phyloP scores from a whole-genome alignment of 805 yeast species.

The Yarrowia yakushimensis region DNA sequence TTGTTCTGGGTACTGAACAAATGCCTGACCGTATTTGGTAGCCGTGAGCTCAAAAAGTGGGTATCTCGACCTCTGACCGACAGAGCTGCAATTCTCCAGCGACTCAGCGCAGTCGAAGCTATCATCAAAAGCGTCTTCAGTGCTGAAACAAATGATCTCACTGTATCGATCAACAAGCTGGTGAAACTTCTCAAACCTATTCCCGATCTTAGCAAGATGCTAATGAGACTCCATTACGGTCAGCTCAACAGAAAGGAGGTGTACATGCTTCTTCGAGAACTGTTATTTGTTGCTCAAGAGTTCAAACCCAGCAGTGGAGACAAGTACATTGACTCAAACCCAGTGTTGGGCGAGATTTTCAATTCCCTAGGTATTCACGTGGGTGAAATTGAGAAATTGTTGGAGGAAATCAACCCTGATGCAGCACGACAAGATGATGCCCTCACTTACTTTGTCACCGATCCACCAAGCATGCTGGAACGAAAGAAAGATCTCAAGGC shows the following conservation, averaged over 20 bases:
- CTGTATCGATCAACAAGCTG: constrained; percentile 31
- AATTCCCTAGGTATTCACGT: background rate
- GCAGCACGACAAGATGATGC: constrained; percentile 34
- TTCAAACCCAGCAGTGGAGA: background rate
- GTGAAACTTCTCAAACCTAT: constrained; percentile 37
- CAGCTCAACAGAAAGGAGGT: background rate
- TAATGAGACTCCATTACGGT: constrained; percentile 28
- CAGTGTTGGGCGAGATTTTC: background rate
- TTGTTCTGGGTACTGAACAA: constrained; percentile 77
- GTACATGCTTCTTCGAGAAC: constrained; percentile 7
- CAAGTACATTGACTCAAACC: background rate
- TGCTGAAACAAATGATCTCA: background rate
- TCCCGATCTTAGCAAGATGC: constrained; percentile 8
- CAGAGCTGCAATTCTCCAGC: constrained; percentile 50
- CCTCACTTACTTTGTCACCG: constrained; percentile 32
- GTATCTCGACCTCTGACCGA: constrained; percentile 64
- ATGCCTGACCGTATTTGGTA: constrained; percentile 75
- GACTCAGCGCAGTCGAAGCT: constrained; percentile 55
- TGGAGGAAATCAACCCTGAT: constrained; percentile 13
- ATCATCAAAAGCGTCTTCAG: background rate
- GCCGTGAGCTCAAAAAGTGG: constrained; percentile 67
- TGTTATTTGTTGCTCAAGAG: constrained; percentile 5
- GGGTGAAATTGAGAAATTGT: background rate
- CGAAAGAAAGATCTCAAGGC: constrained; percentile 37
- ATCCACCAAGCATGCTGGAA: constrained; percentile 13